Conservation (phyloP, 805 yeast genomes). For the Kodamaea kakaduensis region DNA sequence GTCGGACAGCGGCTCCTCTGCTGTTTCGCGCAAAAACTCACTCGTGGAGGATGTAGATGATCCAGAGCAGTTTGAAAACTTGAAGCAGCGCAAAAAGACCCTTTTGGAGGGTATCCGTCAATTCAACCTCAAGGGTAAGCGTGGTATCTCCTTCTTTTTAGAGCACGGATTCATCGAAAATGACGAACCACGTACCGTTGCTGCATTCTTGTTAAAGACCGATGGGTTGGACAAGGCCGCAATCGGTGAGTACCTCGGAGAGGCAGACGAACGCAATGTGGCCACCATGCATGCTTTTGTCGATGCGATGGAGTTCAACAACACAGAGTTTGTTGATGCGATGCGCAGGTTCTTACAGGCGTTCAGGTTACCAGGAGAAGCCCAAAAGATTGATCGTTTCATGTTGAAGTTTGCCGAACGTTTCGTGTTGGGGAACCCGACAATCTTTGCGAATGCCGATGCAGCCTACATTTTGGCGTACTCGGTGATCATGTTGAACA, state of each 20-base stretch:
- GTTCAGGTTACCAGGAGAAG: conserved; percentile 95
- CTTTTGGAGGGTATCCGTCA: conserved; percentile 71
- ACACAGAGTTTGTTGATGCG: conserved; percentile 74
- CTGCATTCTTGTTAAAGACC: conserved; percentile 63
- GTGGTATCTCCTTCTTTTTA: conserved; percentile 64
- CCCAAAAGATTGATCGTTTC: conserved; percentile 94
- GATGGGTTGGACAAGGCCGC: conserved; percentile 78
- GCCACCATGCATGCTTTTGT: conserved; percentile 92
- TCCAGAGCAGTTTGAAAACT: conserved; percentile 78
- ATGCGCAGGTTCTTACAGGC: conserved; percentile 78
- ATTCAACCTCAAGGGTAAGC: conserved; percentile 82
- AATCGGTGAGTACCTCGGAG: conserved; percentile 91
- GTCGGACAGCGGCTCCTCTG: conserved; percentile 24
- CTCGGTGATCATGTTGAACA: conserved; percentile 88
- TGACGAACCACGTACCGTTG: conserved; percentile 64
- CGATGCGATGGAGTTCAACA: conserved; percentile 75
- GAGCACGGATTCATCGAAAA: conserved; percentile 59
- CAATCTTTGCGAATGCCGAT: conserved; percentile 86
- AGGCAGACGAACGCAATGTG: conserved; percentile 72
- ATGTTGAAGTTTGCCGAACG: conserved; percentile 97
- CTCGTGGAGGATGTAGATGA: conserved; percentile 45
- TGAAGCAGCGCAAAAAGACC: conserved; percentile 79
- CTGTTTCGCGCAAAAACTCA: conserved; percentile 29
- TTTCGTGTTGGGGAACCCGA: conserved; percentile 83
- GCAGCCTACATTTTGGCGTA: conserved; percentile 90